Evolutionary conservation across 129 eudicot genomes (phyloP).

Genomic region (Heracleum sosnowskyi): DNA sequence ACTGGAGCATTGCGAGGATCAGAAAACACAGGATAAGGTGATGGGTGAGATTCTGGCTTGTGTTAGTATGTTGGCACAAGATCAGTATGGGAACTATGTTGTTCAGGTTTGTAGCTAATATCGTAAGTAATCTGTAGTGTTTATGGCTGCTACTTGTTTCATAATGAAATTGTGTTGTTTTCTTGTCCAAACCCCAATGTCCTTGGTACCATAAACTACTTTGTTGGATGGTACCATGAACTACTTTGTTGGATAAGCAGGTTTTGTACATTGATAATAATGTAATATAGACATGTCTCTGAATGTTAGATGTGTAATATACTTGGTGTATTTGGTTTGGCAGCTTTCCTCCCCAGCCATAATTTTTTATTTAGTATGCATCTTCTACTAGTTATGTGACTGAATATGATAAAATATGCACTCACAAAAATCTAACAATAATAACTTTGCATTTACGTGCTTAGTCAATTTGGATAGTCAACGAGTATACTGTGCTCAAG

Average conservation of each 20-base stretch:
- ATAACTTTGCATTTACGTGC: not conserved
- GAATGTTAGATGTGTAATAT: not conserved
- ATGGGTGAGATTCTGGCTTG: constrained; percentile 82
- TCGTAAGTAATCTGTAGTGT: not conserved
- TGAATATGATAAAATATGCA: not conserved
- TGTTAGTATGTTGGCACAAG: constrained; percentile 87
- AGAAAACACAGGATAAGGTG: constrained; percentile 65
- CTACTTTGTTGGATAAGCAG: not conserved
- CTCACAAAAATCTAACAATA: not conserved
- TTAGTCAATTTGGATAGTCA: not conserved
- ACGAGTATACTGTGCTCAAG: not conserved
- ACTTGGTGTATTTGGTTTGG: not conserved
- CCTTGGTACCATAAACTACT: not conserved
- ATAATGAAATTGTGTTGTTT: not conserved
- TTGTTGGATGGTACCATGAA: not conserved
- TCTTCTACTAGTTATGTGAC: not conserved
- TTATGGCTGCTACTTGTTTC: not conserved
- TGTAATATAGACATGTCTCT: not conserved
- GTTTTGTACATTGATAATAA: not conserved
- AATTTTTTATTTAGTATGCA: not conserved
- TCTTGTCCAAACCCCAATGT: not conserved
- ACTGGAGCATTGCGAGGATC: constrained; percentile 75
- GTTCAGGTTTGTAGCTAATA: constrained; percentile 59
- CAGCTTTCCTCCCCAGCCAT: not conserved
- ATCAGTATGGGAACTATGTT: constrained; percentile 96